phyloP scores from a whole-genome alignment of 2,329 filamentous ascomycete genomes.

The Microsporum ferrugineum region DNA sequence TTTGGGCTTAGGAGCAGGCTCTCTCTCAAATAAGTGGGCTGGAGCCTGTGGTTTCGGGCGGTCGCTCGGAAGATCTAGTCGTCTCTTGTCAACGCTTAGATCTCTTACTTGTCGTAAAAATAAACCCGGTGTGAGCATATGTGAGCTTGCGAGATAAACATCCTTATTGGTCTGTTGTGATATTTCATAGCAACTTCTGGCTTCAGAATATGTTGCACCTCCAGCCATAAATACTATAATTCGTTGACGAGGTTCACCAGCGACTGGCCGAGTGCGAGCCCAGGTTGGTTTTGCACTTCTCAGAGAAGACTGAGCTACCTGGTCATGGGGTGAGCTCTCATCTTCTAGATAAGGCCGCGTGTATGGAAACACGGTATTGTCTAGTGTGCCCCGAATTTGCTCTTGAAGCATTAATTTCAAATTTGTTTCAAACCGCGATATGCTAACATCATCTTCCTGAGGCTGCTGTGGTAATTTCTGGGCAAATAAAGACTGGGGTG shows the following conservation, averaged over 20 bases:
- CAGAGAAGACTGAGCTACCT: conserved; percentile 59
- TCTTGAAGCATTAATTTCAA: conserved; percentile 76
- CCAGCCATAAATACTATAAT: conserved; percentile 92
- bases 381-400: conserved; percentile 54
- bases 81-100: conserved; percentile 60
- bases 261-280: conserved; percentile 69
- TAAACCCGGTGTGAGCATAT: conserved; percentile 79
- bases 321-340: conserved; percentile 35
- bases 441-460: conserved; percentile 55
- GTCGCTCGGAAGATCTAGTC: conserved; percentile 70
- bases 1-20: conserved; percentile 46
- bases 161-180: conserved; percentile 63
- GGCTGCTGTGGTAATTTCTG: conserved; percentile 47
- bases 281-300: conserved; percentile 89
- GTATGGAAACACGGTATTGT: conserved; percentile 58
- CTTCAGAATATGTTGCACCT: conserved; percentile 86
- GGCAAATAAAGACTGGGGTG: conserved; percentile 58
- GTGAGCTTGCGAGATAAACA: conserved; percentile 76
- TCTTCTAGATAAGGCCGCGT: conserved; percentile 53
- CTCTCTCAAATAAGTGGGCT: conserved; percentile 70
- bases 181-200: conserved; percentile 78
- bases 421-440: conserved; percentile 77
- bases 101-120: conserved; percentile 77
- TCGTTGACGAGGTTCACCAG: conserved; percentile 72
- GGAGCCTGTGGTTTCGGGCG: conserved; percentile 71